Conservation (phyloP, 352 stramenopile species). For the Phytophthora rubi region DNA sequence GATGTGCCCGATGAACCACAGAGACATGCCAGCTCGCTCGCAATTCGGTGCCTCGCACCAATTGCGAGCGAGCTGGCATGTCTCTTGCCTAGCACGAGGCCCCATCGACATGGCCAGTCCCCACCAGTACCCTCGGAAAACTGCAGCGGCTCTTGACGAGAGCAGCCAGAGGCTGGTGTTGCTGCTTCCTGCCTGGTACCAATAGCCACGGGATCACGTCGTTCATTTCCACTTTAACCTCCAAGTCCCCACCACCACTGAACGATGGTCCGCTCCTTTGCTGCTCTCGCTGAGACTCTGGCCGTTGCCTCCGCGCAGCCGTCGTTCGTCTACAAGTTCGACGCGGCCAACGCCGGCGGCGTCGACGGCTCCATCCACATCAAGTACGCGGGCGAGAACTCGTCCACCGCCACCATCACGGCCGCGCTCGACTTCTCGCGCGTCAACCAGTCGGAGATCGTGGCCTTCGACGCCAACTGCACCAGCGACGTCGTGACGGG, state of each 20-base stretch:
- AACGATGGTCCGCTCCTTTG: conserved; percentile 14
- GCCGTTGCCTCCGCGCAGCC: conserved; percentile 24
- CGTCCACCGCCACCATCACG: conserved; percentile 40
- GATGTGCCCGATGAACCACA: conserved; percentile 6
- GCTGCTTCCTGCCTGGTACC: background rate
- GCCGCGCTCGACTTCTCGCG: conserved; percentile 50
- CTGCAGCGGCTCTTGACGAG: background rate
- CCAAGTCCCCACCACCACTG: conserved; percentile 5
- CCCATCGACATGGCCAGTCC: background rate
- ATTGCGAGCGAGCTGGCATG: too few species aligned
- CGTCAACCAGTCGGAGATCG: conserved; percentile 33
- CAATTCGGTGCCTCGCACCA: conserved; percentile 5
- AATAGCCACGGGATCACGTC: too few species aligned
- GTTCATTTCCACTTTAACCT: conserved; percentile 11
- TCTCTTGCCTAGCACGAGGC: background rate
- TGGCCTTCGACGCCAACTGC: conserved; percentile 47
- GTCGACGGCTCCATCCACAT: conserved; percentile 46
- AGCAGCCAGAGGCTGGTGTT: background rate
- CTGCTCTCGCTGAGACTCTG: conserved; percentile 17
- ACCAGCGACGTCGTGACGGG: conserved; percentile 37
- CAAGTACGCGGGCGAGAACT: conserved; percentile 41
- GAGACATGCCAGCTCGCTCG: conserved; percentile 14
- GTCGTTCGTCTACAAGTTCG: conserved; percentile 52
- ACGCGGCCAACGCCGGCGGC: conserved; percentile 37
- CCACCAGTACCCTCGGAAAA: background rate